A percentile compares a stretch with the other conserved stretches of the same genome.
Conservation (phyloP, 208 protist species). For the Tritrichomonas musculus region DNA sequence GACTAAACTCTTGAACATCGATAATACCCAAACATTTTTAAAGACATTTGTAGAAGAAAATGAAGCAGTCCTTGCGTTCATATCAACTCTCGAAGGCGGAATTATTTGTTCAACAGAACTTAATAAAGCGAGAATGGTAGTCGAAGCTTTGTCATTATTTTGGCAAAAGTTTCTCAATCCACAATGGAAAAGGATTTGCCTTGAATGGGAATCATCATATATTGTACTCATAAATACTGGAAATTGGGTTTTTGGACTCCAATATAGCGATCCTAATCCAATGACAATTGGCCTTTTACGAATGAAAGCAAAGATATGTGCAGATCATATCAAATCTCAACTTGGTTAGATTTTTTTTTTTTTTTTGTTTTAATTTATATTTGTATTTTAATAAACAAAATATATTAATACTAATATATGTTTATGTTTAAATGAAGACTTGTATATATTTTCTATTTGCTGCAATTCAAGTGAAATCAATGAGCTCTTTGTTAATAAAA, state of each 20-base stretch:
- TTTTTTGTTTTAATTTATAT: too few relatives aligned
- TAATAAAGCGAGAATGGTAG: constrained; percentile 18
- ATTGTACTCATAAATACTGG: not conserved
- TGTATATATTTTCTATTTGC: too few relatives aligned
- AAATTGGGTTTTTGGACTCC: not conserved
- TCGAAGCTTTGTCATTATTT: constrained; percentile 1
- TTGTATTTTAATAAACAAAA: too few relatives aligned
- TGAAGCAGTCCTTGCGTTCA: not conserved
- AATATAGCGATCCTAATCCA: constrained; percentile 8
- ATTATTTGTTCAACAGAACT: constrained; percentile 27
- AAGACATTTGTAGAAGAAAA: not conserved
- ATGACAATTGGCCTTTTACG: not conserved
- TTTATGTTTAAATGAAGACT: too few relatives aligned
- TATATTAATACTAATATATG: too few relatives aligned
- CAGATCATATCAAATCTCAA: not conserved
- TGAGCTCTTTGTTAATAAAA: too few relatives aligned
- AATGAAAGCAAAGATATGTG: not conserved
- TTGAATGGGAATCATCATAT: constrained; percentile 11
- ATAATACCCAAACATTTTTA: not conserved
- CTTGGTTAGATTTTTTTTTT: not conserved
- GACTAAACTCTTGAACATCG: not conserved
- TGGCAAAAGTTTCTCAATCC: not conserved
- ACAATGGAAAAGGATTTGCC: not conserved
- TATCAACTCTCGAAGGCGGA: not conserved
- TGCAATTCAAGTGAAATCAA: too few relatives aligned